Conservation (phyloP, 129 eudicot species). For the Flaveria brownii region DNA sequence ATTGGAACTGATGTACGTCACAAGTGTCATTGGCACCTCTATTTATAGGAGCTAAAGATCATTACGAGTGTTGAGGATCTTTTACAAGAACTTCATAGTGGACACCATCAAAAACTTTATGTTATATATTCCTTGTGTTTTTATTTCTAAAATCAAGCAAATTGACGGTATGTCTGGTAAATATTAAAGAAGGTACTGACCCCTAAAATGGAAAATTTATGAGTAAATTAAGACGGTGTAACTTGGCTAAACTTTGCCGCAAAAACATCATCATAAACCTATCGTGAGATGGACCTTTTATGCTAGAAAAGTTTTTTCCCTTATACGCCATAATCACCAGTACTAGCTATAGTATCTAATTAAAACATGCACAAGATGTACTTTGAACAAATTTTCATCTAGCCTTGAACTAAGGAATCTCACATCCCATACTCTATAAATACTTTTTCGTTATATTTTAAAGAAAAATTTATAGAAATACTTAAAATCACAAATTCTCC, state of each 20-base stretch:
- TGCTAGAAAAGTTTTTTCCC: neutral
- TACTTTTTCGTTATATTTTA: too few species aligned
- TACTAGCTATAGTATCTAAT: neutral
- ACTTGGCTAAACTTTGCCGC: neutral
- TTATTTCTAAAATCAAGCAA: neutral
- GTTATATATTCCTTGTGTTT: conserved; percentile 5
- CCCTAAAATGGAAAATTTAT: neutral
- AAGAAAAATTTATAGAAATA: too few species aligned
- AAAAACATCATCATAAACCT: neutral
- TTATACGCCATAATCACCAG: neutral
- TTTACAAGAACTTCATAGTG: conserved; percentile 8
- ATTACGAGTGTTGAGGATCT: neutral
- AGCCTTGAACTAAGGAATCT: too few species aligned
- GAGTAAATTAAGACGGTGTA: neutral
- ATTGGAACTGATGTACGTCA: conserved; percentile 24
- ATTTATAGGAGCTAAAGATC: conserved; percentile 29
- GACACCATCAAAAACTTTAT: neutral
- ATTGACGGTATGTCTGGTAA: neutral
- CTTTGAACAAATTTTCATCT: too few species aligned
- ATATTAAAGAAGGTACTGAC: neutral
- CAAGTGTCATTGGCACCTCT: conserved; percentile 19
- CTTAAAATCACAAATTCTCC: too few species aligned
- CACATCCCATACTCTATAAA: too few species aligned
- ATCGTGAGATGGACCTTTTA: neutral
- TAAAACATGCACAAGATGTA: too few species aligned